Percentiles rank a stretch among this genome's conserved stretches.
These are phyloP conservation scores for Ophiostoma triangulosporum DNA, from an alignment of 2,329 filamentous ascomycete genomes.

Conservation along the genomic window DNA sequence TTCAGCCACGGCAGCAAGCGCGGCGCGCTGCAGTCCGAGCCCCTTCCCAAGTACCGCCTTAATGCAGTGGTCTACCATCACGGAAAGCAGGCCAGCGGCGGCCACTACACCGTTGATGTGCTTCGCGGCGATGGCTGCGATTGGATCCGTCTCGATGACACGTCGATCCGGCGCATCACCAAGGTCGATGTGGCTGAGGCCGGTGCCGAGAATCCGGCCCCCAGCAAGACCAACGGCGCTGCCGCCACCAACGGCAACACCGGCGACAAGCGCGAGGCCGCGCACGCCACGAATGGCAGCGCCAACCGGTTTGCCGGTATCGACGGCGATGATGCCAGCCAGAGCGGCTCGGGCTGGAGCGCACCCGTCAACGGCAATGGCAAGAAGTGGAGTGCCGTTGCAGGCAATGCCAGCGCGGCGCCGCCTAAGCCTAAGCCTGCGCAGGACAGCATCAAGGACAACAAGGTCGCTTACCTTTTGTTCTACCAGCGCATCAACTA, in stretches of 20 bases:
- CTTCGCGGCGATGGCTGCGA: slow-evolving; percentile 86
- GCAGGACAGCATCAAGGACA: slow-evolving; percentile 64
- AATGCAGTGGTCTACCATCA: slow-evolving; percentile 94
- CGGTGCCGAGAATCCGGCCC: slow-evolving; percentile 57
- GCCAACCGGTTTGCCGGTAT: slow-evolving; percentile 64
- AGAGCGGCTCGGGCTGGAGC: slow-evolving; percentile 53
- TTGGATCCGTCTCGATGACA: slow-evolving; percentile 95
- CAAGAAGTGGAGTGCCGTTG: slow-evolving; percentile 60
- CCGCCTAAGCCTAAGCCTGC: slow-evolving; percentile 41
- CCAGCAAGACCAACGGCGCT: slow-evolving; percentile 30
- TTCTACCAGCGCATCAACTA: slow-evolving; percentile 71
- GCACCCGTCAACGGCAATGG: slow-evolving; percentile 43
- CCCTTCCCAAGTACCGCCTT: slow-evolving; percentile 70
- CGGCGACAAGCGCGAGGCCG: neutral
- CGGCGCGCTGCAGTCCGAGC: slow-evolving; percentile 32
- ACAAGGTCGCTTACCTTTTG: slow-evolving; percentile 92
- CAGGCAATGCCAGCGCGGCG: slow-evolving; percentile 42
- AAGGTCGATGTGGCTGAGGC: slow-evolving; percentile 76
- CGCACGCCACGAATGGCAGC: slow-evolving; percentile 28
- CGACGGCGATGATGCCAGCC: slow-evolving; percentile 51
- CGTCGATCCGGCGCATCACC: slow-evolving; percentile 69
- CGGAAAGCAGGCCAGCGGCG: slow-evolving; percentile 88
- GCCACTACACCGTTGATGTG: slow-evolving; percentile 97
- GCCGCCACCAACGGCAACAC: neutral
- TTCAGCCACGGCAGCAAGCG: slow-evolving; percentile 60